Conservation (phyloP, 2,329 filamentous ascomycete genomes). For the Bipolaris oryzae region DNA sequence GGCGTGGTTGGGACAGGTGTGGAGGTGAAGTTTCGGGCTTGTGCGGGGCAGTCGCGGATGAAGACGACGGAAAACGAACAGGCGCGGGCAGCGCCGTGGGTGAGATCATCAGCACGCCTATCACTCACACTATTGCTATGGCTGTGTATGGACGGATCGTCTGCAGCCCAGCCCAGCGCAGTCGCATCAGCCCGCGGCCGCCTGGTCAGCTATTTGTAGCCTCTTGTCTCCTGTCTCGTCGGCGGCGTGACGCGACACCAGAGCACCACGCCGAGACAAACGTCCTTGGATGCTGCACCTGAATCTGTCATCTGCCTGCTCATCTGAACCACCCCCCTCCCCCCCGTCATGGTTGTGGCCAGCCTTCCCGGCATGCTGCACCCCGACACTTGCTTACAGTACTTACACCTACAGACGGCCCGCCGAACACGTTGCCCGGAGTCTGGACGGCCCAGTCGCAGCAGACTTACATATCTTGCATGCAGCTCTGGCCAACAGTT, state of each 20-base stretch:
- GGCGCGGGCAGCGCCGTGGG: conserved; percentile 17
- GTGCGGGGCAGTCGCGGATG: conserved; percentile 24
- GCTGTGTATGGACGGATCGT: not conserved
- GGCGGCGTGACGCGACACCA: conserved; percentile 18
- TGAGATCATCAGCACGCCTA: conserved; percentile 27
- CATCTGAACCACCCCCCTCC: conserved; percentile 19
- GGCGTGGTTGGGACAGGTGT: conserved; percentile 12
- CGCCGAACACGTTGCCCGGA: conserved; percentile 11
- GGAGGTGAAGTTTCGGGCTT: conserved; percentile 19
- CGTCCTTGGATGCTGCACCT: conserved; percentile 1
- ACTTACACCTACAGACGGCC: too few species aligned
- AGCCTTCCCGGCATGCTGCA: too few species aligned
- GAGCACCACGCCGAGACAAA: conserved; percentile 13
- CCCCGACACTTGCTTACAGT: conserved; percentile 26
- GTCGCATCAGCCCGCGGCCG: conserved; percentile 11
- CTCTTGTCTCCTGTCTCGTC: conserved; percentile 15
- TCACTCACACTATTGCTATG: too few species aligned
- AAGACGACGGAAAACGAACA: conserved; percentile 15
- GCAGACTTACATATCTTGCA: not conserved
- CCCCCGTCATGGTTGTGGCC: conserved; percentile 5
- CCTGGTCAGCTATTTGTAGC: conserved; percentile 17
- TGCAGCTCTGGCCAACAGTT: conserved; percentile 16
- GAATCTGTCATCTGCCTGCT: conserved; percentile 16
- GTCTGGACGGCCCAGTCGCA: not conserved
- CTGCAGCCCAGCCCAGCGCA: not conserved